Percentiles rank a stretch among this genome's conserved stretches.
phyloP scores from a whole-genome alignment of 805 yeast species.

The Wickerhamomyces sydowiorum region DNA sequence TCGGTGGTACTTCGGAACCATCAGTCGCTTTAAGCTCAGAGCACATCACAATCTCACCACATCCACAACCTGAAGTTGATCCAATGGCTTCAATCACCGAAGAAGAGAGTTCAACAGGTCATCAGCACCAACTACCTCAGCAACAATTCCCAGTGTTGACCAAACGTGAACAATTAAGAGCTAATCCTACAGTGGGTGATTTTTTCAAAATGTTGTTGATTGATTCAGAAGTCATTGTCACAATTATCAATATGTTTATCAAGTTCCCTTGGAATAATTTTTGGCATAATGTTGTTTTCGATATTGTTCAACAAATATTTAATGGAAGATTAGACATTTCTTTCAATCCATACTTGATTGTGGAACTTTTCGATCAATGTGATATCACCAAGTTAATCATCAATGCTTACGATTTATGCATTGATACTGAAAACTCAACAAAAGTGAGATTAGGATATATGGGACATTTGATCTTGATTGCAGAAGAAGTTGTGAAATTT shows the following conservation, averaged over 20 bases:
- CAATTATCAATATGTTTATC: slow-evolving; percentile 64
- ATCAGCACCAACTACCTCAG: background rate
- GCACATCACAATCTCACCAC: slow-evolving; percentile 21
- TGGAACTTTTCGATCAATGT: slow-evolving; percentile 56
- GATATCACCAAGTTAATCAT: slow-evolving; percentile 59
- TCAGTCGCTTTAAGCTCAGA: slow-evolving; percentile 22
- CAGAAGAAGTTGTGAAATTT: slow-evolving; percentile 95
- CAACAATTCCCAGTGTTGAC: slow-evolving; percentile 1
- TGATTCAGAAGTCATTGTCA: slow-evolving; percentile 55
- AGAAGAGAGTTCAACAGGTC: background rate
- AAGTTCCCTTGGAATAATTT: slow-evolving; percentile 80
- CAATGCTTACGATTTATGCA: slow-evolving; percentile 56
- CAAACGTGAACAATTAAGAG: slow-evolving; percentile 32
- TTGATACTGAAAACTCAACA: slow-evolving; percentile 51
- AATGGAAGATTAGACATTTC: slow-evolving; percentile 71
- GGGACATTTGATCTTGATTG: slow-evolving; percentile 91
- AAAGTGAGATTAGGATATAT: slow-evolving; percentile 85
- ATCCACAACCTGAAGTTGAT: slow-evolving; percentile 9
- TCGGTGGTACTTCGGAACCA: slow-evolving; percentile 24
- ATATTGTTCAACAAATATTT: slow-evolving; percentile 74
- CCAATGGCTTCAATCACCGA: background rate
- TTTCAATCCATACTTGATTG: slow-evolving; percentile 58
- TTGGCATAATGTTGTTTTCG: slow-evolving; percentile 81
- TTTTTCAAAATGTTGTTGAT: slow-evolving; percentile 59
- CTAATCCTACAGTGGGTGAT: slow-evolving; percentile 64